Conservation (phyloP, 1,284 basidiomycete genomes). For the Sporisorium exsertum region DNA sequence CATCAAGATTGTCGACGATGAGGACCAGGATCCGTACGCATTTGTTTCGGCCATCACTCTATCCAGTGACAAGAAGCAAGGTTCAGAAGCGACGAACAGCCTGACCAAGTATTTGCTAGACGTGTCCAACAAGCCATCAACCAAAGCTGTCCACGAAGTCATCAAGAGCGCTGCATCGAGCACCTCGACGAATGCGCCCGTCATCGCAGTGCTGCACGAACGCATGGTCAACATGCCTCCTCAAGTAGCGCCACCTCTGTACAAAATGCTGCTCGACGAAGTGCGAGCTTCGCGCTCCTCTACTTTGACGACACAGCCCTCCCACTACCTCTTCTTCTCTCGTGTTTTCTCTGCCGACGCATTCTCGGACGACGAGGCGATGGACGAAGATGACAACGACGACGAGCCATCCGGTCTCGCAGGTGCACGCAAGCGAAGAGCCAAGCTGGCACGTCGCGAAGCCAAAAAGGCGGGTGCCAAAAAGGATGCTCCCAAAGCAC, state of each 20-base stretch:
- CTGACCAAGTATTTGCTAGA: slow-evolving; percentile 49
- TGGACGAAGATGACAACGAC: slow-evolving; percentile 57
- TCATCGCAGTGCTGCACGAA: slow-evolving; percentile 62
- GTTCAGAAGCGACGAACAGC: slow-evolving; percentile 27
- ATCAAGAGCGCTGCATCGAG: slow-evolving; percentile 36
- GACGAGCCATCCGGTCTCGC: slow-evolving; percentile 56
- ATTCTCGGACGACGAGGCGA: slow-evolving; percentile 62
- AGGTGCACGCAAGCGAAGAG: slow-evolving; percentile 56
- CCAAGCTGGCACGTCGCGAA: slow-evolving; percentile 43
- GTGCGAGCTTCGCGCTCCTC: slow-evolving; percentile 25
- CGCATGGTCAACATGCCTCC: slow-evolving; percentile 68
- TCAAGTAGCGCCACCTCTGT: slow-evolving; percentile 62
- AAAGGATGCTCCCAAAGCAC: slow-evolving; percentile 38
- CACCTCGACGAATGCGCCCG: slow-evolving; percentile 40
- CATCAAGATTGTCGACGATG: slow-evolving; percentile 64
- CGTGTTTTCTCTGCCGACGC: slow-evolving; percentile 65
- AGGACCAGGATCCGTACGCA: slow-evolving; percentile 65
- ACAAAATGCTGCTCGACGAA: slow-evolving; percentile 64
- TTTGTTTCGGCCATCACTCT: slow-evolving; percentile 60
- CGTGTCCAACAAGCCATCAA: slow-evolving; percentile 37
- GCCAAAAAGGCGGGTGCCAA: slow-evolving; percentile 51
- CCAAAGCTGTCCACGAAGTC: slow-evolving; percentile 45
- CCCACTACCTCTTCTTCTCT: slow-evolving; percentile 63
- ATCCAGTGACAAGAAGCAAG: slow-evolving; percentile 18
- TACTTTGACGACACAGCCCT: slow-evolving; percentile 28